These are phyloP conservation scores for Fagopyrum homotropicum DNA, from an alignment of 148 eudicot genomes.

Conservation along the genomic window DNA sequence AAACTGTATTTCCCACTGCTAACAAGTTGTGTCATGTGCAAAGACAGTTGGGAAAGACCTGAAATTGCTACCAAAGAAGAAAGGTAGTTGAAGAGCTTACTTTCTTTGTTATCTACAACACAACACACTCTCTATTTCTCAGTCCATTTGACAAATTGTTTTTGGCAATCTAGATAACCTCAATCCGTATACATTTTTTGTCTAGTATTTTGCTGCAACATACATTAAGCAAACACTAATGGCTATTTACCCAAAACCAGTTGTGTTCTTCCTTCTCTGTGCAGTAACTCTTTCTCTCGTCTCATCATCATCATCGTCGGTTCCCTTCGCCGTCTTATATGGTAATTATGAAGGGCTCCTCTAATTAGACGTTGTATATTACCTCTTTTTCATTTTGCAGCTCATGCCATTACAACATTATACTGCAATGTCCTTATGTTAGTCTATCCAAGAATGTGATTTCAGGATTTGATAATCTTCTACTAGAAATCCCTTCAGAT, in stretches of 20 bases:
- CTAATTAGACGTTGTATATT: too few species aligned
- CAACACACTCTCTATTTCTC: not conserved
- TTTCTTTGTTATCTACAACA: not conserved
- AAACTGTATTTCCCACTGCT: too few species aligned
- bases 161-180: not conserved
- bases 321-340: conserved; percentile 8
- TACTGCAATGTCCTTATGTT: too few species aligned
- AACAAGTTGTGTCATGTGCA: too few species aligned
- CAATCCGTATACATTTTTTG: not conserved
- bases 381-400: too few species aligned
- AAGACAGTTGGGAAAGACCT: too few species aligned
- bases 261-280: not conserved
- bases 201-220: not conserved
- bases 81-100: conserved; percentile 4
- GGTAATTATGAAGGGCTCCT: not conserved
- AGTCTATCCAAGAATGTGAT: too few species aligned
- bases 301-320: not conserved
- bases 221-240: not conserved
- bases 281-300: not conserved
- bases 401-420: too few species aligned
- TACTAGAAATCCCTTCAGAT: too few species aligned
- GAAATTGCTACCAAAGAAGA: not conserved
- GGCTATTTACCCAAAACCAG: not conserved
- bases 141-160: not conserved
- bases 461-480: too few species aligned